These are phyloP conservation scores for Sporobolomyces roseus DNA, from an alignment of 768 basidiomycete genomes.

Conservation along the genomic window DNA sequence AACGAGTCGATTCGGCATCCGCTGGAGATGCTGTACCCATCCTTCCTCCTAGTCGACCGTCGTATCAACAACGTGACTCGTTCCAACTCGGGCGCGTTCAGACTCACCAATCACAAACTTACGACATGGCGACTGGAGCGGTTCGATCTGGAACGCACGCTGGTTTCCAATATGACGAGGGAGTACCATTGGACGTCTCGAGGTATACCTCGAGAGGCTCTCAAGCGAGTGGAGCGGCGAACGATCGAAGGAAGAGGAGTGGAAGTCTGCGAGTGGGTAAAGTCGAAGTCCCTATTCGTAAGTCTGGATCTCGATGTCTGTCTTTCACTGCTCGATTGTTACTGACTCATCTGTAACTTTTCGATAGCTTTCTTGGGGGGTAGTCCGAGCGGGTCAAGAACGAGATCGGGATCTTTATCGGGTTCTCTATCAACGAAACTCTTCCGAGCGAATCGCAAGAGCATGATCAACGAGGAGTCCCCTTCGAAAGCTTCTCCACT, in stretches of 20 bases:
- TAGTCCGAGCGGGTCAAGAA: not conserved
- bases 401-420: constrained; percentile 5
- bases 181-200: constrained; percentile 12
- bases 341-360: not conserved
- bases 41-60: constrained; percentile 6
- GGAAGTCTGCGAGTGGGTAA: constrained; percentile 5
- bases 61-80: constrained; percentile 12
- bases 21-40: constrained; percentile 19
- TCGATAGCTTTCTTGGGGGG: constrained; percentile 3
- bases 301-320: not conserved
- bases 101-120: constrained; percentile 28
- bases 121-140: constrained; percentile 38
- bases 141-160: constrained; percentile 8
- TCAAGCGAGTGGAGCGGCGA: constrained; percentile 10
- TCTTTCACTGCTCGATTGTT: not conserved
- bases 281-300: constrained; percentile 5
- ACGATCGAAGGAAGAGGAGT: constrained; percentile 17
- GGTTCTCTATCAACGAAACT: constrained; percentile 11
- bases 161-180: constrained; percentile 39
- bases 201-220: constrained; percentile 31
- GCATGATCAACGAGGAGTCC: constrained; percentile 10
- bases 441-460: constrained; percentile 19
- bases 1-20: constrained; percentile 16
- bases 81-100: constrained; percentile 28
- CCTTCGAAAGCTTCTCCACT: not conserved